These are phyloP conservation scores for Geotrichum australiense DNA, from an alignment of 1,139 yeast genomes.

Conservation along the genomic window DNA sequence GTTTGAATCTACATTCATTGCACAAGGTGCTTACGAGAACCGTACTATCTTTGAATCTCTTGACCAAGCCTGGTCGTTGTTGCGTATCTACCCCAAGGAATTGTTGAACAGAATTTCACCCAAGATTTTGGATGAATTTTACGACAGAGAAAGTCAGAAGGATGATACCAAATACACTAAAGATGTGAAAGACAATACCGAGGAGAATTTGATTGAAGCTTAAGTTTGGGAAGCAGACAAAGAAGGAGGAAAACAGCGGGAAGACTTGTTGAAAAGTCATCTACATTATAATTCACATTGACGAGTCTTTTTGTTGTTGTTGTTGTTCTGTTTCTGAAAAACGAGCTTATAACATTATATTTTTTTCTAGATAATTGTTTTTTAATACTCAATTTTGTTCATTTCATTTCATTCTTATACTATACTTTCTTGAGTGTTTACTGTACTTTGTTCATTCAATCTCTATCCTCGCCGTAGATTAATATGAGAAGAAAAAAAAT, in stretches of 20 bases:
- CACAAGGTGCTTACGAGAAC: conserved; percentile 95
- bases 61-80: conserved; percentile 96
- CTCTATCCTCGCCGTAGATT: no score
- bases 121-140: conserved; percentile 89
- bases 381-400: no score
- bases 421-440: no score
- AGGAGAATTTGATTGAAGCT: conserved; percentile 48
- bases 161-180: conserved; percentile 28
- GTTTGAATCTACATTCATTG: conserved; percentile 89
- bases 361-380: not conserved
- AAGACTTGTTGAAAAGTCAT: no score
- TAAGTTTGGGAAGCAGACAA: conserved; percentile 29
- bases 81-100: conserved; percentile 98
- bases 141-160: conserved; percentile 63
- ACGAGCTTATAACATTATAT: not conserved
- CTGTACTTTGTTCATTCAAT: no score
- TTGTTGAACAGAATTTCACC: conserved; percentile 97
- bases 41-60: conserved; percentile 91
- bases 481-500: no score
- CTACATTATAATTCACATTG: no score
- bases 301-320: not conserved
- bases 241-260: no score
- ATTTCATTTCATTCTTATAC: no score
- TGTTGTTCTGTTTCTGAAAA: not conserved
- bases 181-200: conserved; percentile 31